Base-by-base conservation (phyloP, 805 yeast genomes). In the Candida coquimbonensis region DNA sequence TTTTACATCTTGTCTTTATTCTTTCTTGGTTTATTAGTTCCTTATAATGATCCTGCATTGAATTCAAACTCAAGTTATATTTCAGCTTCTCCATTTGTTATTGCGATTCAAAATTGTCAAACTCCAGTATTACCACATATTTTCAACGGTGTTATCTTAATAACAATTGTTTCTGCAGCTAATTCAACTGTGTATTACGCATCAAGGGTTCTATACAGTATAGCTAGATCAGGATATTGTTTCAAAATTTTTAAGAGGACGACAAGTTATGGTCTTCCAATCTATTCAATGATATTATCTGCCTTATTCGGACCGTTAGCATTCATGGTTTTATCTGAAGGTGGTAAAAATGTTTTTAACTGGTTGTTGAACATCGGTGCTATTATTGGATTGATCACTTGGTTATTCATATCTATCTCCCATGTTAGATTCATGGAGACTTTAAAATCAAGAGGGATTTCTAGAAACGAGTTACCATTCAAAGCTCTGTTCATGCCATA, bases 101-200 rank as follows among this genome's bases (percentile, higher is more conserved):
- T 84, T 61, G 87, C 90, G 35, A 81, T 84, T 56, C 63, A 70
- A 48, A 81, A 80, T 63, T 74, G 81, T 4, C 87, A 87, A 27
- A 83, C 89, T 16, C 68, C 68, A 48, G 73, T 81, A 3, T 66
- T 84, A 49, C 87, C 88, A 40, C 73, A 77, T 56, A 80, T 84
- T 45, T 80, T 83, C 65, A 84, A 84, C 60, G 90, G 83, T 16
- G 82, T 83, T 43, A 78, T 84, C 49, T 60, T 84, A 40, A 53
- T 74, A 19, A 80, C 90, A n/a, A 76, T 83, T 47, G 72, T 82
- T 41, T 83, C 90, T n/a, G 89, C 91, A 26, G 91, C 81, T 59
- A 84, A 84, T 67, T 82, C 89, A 14, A 81, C 81, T 58, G 72
- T 83, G 29, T 83, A 83, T 63, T 78, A 81, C 52, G 84, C 87